These are phyloP conservation scores for Whalleya microplaca DNA, from an alignment of 2,329 filamentous ascomycete species.

Conservation along the genomic window DNA sequence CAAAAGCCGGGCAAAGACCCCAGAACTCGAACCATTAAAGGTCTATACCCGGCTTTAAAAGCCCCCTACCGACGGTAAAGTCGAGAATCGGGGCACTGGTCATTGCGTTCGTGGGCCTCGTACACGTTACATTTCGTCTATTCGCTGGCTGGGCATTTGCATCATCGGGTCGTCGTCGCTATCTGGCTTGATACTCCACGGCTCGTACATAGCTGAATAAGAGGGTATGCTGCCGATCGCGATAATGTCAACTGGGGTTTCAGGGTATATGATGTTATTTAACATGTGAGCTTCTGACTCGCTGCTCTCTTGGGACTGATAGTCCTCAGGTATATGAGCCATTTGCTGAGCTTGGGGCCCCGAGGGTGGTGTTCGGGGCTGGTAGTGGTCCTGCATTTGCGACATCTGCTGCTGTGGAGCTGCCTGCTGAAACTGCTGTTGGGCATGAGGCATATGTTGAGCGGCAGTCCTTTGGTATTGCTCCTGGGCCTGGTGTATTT, in stretches of 20 bases:
- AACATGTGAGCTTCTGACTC: neutral
- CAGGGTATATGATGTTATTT: constrained; percentile 23
- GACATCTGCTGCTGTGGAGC: too few relatives aligned
- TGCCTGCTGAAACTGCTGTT: neutral
- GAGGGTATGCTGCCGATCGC: constrained; percentile 56
- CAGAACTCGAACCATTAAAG: too few relatives aligned
- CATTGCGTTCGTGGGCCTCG: constrained; percentile 4
- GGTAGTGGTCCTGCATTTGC: constrained; percentile 42
- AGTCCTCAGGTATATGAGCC: neutral
- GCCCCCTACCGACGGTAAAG: too few relatives aligned
- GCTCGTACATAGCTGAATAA: constrained; percentile 29
- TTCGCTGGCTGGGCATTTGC: constrained; percentile 62
- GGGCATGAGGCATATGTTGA: too few relatives aligned
- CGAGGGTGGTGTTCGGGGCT: constrained; percentile 12
- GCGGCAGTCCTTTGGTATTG: too few relatives aligned
- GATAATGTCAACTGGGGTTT: constrained; percentile 60
- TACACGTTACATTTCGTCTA: constrained; percentile 55
- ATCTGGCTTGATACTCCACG: constrained; percentile 60
- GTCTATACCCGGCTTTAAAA: too few relatives aligned
- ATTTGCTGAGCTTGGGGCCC: too few relatives aligned
- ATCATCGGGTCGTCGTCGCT: constrained; percentile 58
- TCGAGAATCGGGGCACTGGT: too few relatives aligned
- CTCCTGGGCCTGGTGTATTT: constrained; percentile 26
- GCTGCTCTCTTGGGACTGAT: neutral
- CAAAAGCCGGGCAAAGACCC: constrained; percentile 17